Percentiles rank a stretch among this genome's conserved stretches.
phyloP scores from a whole-genome alignment of 1,139 yeast species.

The Lodderomyces metapsilosis region DNA sequence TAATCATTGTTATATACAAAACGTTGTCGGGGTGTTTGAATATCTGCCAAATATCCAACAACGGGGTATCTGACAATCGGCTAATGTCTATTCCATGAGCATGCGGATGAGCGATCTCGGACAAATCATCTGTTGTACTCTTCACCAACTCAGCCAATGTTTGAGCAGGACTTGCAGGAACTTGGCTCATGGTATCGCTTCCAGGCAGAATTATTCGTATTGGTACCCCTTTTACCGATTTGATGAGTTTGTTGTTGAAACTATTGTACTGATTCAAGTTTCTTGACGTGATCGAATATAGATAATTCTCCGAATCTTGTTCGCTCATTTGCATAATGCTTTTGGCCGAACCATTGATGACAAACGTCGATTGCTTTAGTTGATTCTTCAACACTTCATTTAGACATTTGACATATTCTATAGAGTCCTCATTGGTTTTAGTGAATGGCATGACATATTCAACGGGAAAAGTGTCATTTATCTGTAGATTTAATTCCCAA shows the following conservation, averaged over 20 bases:
- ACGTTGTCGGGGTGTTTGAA: constrained; percentile 74
- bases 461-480: constrained; percentile 41
- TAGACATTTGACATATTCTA: constrained; percentile 31
- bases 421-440: constrained; percentile 11
- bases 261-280: constrained; percentile 24
- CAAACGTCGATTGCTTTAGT: constrained; percentile 74
- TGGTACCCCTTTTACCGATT: constrained; percentile 50
- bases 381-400: constrained; percentile 67
- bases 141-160: constrained; percentile 45
- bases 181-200: constrained; percentile 44
- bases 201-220: constrained; percentile 57
- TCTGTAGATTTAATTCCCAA: constrained; percentile 53
- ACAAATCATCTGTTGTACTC: constrained; percentile 43
- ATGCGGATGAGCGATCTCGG: constrained; percentile 47
- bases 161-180: constrained; percentile 37
- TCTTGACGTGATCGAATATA: constrained; percentile 49
- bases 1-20: constrained; percentile 50
- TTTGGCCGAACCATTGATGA: constrained; percentile 71
- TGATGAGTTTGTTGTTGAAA: constrained; percentile 31
- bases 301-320: constrained; percentile 53
- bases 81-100: constrained; percentile 67
- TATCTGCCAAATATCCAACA: constrained; percentile 52
- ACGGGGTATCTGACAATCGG: constrained; percentile 31
- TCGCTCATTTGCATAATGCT: constrained; percentile 72
- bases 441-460: constrained; percentile 51